Base-by-base conservation (phyloP, 139 green algal genomes). In the Tetradesmus lagerheimii region DNA sequence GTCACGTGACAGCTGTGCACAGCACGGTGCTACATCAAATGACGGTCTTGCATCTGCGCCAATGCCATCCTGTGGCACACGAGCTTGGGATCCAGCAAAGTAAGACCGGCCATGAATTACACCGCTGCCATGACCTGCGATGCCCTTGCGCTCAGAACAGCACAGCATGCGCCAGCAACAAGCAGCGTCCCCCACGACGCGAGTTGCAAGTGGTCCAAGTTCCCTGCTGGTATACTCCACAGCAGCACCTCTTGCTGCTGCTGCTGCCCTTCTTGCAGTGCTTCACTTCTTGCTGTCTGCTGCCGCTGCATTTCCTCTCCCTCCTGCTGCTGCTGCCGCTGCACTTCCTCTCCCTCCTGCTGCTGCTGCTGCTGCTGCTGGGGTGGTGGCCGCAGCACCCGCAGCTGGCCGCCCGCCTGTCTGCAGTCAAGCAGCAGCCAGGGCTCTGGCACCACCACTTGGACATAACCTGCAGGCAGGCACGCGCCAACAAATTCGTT, bases 181-280 rank as follows among this genome's bases (percentile, higher is more conserved):
- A 83, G 43, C 43, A 89, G 85, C 76, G 85, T 83, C 1, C 34
- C 67, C 85, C 85, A 89, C 12, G 67, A 82, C 76, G 74, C 67
- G 3, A 83, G 37, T 4, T 45, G 39, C n/a, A 23, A 0, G 18
- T 89, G 85, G 18, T 83, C 71, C 8, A 83, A 45, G 34, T 89
- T 71, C 0, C 85, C 85, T 75, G 83, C 64, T 34, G 83, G 83
- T 4, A 82, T 43, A 20, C 20, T 43, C 71, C 67, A 83, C 29
- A 71, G 11, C 67, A 83, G n/a, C 71, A 64, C 20, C 18, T 83
- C 38, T 11, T 82, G 74, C 74, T 80, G 74, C 74, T 83, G 16
- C 83, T 81, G 37, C 83, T 81, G 64, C 64, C 25, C 62, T 45
- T 89, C 27, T 23, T 27, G 39, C 12, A 38, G 35, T 0, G 57